These are phyloP conservation scores for Lipomyces spencermartinsiae DNA, from an alignment of 805 yeast genomes.

Conservation along the genomic window DNA sequence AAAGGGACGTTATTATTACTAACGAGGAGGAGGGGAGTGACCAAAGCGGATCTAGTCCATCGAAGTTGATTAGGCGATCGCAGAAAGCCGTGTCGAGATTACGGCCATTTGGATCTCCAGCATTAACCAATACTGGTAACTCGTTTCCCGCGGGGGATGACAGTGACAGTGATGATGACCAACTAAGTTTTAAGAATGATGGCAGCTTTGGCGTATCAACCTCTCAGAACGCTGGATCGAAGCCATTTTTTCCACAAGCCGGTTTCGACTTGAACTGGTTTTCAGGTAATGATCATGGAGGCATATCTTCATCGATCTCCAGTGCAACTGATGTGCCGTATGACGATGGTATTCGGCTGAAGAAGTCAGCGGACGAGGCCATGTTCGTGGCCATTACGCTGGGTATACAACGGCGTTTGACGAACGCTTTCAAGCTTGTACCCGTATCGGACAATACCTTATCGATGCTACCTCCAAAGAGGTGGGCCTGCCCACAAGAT, in stretches of 20 bases:
- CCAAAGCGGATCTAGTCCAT: conserved; percentile 1
- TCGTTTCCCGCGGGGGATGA: conserved; percentile 16
- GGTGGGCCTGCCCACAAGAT: conserved; percentile 34
- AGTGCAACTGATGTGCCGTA: neutral
- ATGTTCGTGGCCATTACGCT: conserved; percentile 23
- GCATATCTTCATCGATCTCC: neutral
- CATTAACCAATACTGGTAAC: neutral
- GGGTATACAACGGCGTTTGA: conserved; percentile 25
- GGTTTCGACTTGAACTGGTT: neutral
- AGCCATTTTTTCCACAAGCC: neutral
- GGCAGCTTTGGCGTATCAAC: neutral
- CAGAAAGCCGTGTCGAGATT: conserved; percentile 22
- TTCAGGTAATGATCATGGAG: neutral
- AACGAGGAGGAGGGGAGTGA: conserved; percentile 22
- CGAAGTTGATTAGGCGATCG: conserved; percentile 12
- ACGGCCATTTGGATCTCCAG: conserved; percentile 29
- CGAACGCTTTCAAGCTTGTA: conserved; percentile 16
- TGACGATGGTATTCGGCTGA: conserved; percentile 14
- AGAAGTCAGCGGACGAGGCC: conserved; percentile 21
- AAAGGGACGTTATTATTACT: conserved; percentile 25
- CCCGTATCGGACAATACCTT: conserved; percentile 8
- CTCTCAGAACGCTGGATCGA: neutral
- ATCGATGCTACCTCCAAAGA: neutral
- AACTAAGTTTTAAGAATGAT: neutral
- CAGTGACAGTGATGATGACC: conserved; percentile 15